These are phyloP conservation scores for Vishniacozyma victoriae DNA, from an alignment of 768 basidiomycete genomes.

Conservation along the genomic window DNA sequence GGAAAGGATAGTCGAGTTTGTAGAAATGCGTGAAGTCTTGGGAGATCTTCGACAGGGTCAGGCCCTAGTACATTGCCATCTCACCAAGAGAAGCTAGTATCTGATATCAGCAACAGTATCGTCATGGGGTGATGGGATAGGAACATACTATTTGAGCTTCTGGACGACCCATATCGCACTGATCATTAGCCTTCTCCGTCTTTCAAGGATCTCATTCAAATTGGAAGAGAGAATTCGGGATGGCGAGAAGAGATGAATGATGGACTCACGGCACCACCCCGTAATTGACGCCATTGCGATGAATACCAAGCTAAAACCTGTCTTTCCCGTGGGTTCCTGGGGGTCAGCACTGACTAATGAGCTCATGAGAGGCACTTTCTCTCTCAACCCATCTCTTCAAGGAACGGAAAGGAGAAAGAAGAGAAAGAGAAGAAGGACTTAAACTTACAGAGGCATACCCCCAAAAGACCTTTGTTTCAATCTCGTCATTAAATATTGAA, in stretches of 20 bases:
- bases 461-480: conserved; percentile 32
- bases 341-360: too few species aligned
- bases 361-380: too few species aligned
- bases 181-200: background rate
- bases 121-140: background rate
- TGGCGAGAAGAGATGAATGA: background rate
- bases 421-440: background rate
- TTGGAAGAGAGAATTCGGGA: background rate
- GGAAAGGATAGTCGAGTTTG: too few species aligned
- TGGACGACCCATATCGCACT: conserved; percentile 43
- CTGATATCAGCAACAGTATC: conserved; percentile 11
- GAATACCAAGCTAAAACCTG: conserved; percentile 40
- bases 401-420: too few species aligned
- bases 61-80: conserved; percentile 22
- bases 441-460: conserved; percentile 37
- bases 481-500: conserved; percentile 31
- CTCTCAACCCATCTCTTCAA: too few species aligned
- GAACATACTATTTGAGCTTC: conserved; percentile 40
- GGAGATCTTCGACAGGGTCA: too few species aligned
- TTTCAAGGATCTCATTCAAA: too few species aligned
- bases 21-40: too few species aligned
- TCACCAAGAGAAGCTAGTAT: conserved; percentile 33
- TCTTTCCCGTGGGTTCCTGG: conserved; percentile 30
- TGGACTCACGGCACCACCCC: conserved; percentile 33
- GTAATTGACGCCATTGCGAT: conserved; percentile 31